Conservation (phyloP, 2,329 filamentous ascomycete genomes). For the Clarireedia paspali region DNA sequence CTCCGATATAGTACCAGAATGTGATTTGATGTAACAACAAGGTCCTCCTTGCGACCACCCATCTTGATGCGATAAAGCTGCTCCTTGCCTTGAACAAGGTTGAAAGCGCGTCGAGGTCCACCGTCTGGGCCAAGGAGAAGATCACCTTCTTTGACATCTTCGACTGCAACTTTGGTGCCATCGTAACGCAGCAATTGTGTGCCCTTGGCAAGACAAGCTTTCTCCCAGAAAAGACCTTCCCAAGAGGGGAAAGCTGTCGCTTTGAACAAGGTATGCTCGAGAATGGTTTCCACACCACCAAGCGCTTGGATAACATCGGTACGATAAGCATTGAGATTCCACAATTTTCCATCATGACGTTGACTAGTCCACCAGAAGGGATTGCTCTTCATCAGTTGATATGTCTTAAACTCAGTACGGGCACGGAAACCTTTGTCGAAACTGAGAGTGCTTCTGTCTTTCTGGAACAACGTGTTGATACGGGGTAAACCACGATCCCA, state of each 20-base stretch:
- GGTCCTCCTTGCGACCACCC: too few species aligned
- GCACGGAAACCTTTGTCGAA: conserved; percentile 98
- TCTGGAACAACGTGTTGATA: conserved; percentile 99
- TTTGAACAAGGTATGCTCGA: conserved; percentile 95
- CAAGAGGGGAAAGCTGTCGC: conserved; percentile 94
- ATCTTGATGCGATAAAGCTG: too few species aligned
- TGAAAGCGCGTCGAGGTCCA: too few species aligned
- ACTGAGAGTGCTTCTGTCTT: conserved; percentile 90
- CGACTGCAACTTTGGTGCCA: too few species aligned
- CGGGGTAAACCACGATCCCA: conserved; percentile 96
- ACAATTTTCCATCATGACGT: conserved; percentile 91
- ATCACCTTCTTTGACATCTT: too few species aligned
- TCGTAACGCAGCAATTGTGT: too few species aligned
- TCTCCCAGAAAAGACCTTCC: conserved; percentile 92
- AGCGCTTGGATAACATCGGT: conserved; percentile 91
- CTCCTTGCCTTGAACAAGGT: too few species aligned
- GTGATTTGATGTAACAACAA: too few species aligned
- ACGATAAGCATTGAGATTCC: conserved; percentile 92
- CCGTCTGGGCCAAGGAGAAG: too few species aligned
- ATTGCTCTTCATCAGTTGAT: conserved; percentile 98
- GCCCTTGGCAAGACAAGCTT: conserved; percentile 34
- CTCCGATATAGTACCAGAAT: too few species aligned
- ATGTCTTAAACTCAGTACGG: conserved; percentile 94
- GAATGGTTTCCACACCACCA: conserved; percentile 93
- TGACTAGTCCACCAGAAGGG: conserved; percentile 99